These are phyloP conservation scores for Coemansia asiatica DNA, from an alignment of 192 early-diverging fungal species.

Conservation along the genomic window DNA sequence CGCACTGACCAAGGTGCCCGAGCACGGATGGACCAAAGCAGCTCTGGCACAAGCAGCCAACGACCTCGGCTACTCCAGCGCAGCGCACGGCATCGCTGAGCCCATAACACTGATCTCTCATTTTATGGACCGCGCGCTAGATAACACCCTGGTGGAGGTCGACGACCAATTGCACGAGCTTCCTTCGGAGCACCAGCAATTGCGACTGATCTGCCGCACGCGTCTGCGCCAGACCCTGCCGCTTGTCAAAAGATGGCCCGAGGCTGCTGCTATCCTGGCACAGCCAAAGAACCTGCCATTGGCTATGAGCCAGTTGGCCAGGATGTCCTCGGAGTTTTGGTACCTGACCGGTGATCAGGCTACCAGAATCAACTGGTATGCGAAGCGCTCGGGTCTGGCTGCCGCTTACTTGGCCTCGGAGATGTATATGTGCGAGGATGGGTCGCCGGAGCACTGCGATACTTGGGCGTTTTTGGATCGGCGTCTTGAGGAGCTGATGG, in stretches of 20 bases:
- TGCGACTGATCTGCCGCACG: conserved; percentile 61
- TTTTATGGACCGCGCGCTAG: conserved; percentile 68
- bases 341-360: conserved; percentile 82
- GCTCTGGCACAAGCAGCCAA: conserved; percentile 65
- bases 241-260: conserved; percentile 71
- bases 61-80: conserved; percentile 67
- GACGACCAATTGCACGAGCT: conserved; percentile 59
- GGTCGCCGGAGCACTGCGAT: conserved; percentile 67
- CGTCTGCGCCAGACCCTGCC: conserved; percentile 74
- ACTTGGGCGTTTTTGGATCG: conserved; percentile 81
- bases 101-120: conserved; percentile 70
- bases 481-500: conserved; percentile 70
- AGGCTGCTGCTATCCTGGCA: conserved; percentile 74
- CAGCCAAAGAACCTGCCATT: conserved; percentile 74
- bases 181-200: conserved; percentile 54
- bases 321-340: conserved; percentile 85
- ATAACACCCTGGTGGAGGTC: conserved; percentile 61
- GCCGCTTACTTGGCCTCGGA: conserved; percentile 85
- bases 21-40: conserved; percentile 74
- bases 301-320: conserved; percentile 66
- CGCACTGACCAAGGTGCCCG: conserved; percentile 66
- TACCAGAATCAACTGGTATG: conserved; percentile 85
- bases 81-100: conserved; percentile 70
- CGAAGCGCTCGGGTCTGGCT: conserved; percentile 75
- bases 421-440: conserved; percentile 90